phyloP scores from a whole-genome alignment of 805 yeast species.

The Ogataea trehaloabstinens region DNA sequence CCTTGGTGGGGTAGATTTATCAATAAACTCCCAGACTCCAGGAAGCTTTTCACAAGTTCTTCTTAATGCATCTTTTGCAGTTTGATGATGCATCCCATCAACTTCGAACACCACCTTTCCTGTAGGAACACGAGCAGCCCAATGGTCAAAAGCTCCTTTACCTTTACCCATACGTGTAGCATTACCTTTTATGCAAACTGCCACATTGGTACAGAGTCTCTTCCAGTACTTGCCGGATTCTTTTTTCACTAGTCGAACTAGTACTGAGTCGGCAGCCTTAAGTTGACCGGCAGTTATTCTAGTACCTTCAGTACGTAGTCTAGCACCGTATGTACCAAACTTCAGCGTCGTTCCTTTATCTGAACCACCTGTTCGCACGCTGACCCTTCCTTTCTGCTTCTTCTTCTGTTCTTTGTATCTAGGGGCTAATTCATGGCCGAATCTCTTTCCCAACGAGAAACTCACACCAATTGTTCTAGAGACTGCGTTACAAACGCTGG shows the following conservation, averaged over 20 bases:
- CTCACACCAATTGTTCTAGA: conserved; percentile 10
- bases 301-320: conserved; percentile 85
- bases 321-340: conserved; percentile 81
- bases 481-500: no score
- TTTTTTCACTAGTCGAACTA: conserved; percentile 81
- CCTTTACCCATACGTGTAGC: conserved; percentile 99
- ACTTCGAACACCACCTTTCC: conserved; percentile 92
- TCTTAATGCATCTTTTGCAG: conserved; percentile 86
- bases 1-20: conserved; percentile 61
- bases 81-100: conserved; percentile 72
- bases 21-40: conserved; percentile 84
- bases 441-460: conserved; percentile 35
- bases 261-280: conserved; percentile 84
- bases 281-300: conserved; percentile 85
- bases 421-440: conserved; percentile 74
- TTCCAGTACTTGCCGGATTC: conserved; percentile 73
- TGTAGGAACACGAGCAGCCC: conserved; percentile 96
- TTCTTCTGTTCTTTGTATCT: conserved; percentile 65
- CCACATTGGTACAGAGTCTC: conserved; percentile 78
- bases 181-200: conserved; percentile 95
- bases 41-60: conserved; percentile 92
- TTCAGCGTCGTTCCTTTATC: conserved; percentile 79
- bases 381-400: conserved; percentile 90
- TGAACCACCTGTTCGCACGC: conserved; percentile 94
- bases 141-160: conserved; percentile 94